Percentiles rank a stretch among this genome's conserved stretches.
phyloP scores from a whole-genome alignment of 2,329 filamentous ascomycete species.

The Exserohilum turcica region DNA sequence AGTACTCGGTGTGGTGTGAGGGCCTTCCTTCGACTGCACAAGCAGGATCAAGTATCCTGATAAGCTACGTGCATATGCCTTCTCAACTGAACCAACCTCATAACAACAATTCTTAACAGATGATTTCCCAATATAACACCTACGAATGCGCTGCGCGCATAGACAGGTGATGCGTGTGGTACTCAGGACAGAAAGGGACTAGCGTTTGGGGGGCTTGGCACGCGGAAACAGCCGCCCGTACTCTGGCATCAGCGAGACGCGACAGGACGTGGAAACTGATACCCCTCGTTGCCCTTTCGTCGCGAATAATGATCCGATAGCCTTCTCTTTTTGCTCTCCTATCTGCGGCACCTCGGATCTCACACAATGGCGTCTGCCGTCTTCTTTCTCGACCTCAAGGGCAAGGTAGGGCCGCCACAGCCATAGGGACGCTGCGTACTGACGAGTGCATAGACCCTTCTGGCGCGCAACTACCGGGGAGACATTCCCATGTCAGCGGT shows the following conservation, averaged over 20 bases:
- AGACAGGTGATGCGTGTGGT: background rate
- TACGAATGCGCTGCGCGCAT: background rate
- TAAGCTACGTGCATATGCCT: too few species aligned
- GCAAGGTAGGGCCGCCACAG: conserved; percentile 72
- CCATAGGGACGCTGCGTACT: conserved; percentile 33
- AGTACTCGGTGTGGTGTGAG: too few species aligned
- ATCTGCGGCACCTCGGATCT: background rate
- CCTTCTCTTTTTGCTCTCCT: background rate
- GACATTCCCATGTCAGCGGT: conserved; percentile 99
- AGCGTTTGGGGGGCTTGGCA: conserved; percentile 8
- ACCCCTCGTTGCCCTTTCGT: conserved; percentile 10
- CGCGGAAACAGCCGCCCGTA: conserved; percentile 14
- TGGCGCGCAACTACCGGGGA: conserved; percentile 97
- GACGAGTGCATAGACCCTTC: conserved; percentile 72
- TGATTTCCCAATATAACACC: too few species aligned
- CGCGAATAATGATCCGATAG: conserved; percentile 18
- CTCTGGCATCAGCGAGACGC: conserved; percentile 18
- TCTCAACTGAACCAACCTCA: too few species aligned
- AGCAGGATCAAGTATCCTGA: too few species aligned
- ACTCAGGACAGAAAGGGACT: background rate
- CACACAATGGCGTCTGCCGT: conserved; percentile 87
- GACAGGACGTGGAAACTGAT: conserved; percentile 10
- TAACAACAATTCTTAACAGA: too few species aligned
- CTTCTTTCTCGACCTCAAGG: conserved; percentile 99
- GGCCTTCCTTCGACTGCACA: too few species aligned